Conservation (phyloP, 495 filamentous ascomycete genomes). For the Penicilliopsis zonata region DNA sequence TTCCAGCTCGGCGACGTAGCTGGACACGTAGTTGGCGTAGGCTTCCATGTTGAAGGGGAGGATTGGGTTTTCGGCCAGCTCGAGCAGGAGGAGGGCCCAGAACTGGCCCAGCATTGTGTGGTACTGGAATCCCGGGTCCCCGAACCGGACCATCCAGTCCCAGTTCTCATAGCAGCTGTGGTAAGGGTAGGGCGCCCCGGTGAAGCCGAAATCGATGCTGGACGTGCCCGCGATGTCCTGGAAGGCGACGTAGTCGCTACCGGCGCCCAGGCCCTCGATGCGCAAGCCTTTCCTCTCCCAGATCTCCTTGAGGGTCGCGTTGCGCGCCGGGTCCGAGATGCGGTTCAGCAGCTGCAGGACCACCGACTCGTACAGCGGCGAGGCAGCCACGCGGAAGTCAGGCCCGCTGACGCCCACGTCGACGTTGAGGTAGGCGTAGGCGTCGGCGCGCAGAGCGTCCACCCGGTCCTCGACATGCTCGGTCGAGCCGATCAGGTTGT, state of each 20-base stretch:
- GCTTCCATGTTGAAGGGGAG: slow-evolving; percentile 73
- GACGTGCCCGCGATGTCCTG: slow-evolving; percentile 89
- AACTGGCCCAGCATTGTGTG: slow-evolving; percentile 72
- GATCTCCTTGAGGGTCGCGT: slow-evolving; percentile 58
- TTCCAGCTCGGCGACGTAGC: slow-evolving; percentile 56
- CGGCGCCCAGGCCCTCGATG: slow-evolving; percentile 57
- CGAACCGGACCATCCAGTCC: slow-evolving; percentile 68
- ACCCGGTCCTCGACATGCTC: slow-evolving; percentile 75
- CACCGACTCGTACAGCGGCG: slow-evolving; percentile 61
- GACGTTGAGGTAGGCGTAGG: slow-evolving; percentile 82
- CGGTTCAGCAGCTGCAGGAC: slow-evolving; percentile 62
- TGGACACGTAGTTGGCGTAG: slow-evolving; percentile 51
- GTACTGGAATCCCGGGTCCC: slow-evolving; percentile 73
- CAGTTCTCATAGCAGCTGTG: slow-evolving; percentile 84
- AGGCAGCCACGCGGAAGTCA: slow-evolving; percentile 63
- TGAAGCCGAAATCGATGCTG: slow-evolving; percentile 77
- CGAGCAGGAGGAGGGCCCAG: slow-evolving; percentile 70
- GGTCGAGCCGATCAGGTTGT: slow-evolving; percentile 89
- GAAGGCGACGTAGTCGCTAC: slow-evolving; percentile 86
- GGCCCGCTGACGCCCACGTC: slow-evolving; percentile 70
- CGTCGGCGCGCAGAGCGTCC: slow-evolving; percentile 44
- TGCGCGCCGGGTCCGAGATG: slow-evolving; percentile 57
- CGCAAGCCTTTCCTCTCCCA: slow-evolving; percentile 58
- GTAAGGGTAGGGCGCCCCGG: slow-evolving; percentile 55
- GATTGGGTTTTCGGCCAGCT: slow-evolving; percentile 68